Base-by-base conservation (phyloP, 768 basidiomycete genomes). In the Lactarius deliciosus region DNA sequence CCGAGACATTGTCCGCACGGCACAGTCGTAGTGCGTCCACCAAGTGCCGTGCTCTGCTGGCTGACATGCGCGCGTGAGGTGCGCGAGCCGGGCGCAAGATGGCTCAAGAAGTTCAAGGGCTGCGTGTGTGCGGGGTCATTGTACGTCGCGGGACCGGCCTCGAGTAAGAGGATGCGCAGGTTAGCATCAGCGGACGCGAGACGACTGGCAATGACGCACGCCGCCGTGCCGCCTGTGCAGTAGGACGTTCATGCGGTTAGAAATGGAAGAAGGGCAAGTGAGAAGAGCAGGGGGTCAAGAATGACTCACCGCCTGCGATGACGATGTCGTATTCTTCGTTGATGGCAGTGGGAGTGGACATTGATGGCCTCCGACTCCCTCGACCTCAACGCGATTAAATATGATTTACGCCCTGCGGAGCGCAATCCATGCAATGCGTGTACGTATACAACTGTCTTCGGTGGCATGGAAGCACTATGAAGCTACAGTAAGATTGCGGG, bases 111-210 rank as follows among this genome's bases (percentile, higher is more conserved):
- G 22, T 81, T 80, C 4, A 78, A 86, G 2, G 88, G 87, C 59
- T 87, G 85, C 18, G 77, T 74, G 70, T 88, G 85, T 2, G 70
- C 68, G 10, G 75, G 77, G 9, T 82, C 40, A 45, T 86, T 78
- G 30, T 76, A 74, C 0, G 83, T 82, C 66, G 83, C 80, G 9
- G 80, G 78, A 1, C 87, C 88, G 18, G 82, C 79, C 75, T 90
- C 88, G 34, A 89, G 72, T 50, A 88, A 73, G 11, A 89, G 81
- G 55, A 89, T 85, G 70, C 78, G 84, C 60, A 89, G 73, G 3
- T 75, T 73, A 0, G 86, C 82, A 47, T 86, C 81, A 0, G 85
- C 83, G 0, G 79, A 79, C 0, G 82, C 78, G 5, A 90, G 79
- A 38, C 86, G 81, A 0, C 81, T 81, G n/a, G 85, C 87, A 18